Evolutionary conservation across 345 rosid species (phyloP).

Genomic region (Camelina hispida): DNA sequence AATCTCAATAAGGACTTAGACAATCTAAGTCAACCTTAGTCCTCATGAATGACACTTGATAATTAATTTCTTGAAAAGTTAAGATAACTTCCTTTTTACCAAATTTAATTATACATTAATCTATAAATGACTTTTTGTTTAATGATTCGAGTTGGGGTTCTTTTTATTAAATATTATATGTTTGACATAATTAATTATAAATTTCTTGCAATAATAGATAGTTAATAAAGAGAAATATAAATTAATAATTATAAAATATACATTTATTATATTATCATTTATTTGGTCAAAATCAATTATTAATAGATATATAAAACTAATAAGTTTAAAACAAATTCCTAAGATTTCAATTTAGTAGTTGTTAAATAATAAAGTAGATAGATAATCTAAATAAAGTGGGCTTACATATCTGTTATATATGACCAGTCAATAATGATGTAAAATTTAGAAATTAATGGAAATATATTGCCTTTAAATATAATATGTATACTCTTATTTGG

Average conservation of each 20-base stretch:
- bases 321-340: not conserved
- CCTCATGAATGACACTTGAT: constrained; percentile 5
- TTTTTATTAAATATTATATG: not conserved
- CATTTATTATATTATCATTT: too few relatives aligned
- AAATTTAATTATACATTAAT: too few relatives aligned
- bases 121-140: too few relatives aligned
- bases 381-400: not conserved
- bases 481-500: not conserved
- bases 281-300: not conserved
- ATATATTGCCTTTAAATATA: not conserved
- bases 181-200: not conserved
- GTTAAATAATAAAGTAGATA: not conserved
- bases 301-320: too few relatives aligned
- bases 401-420: not conserved
- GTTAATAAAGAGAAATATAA: not conserved
- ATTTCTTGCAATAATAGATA: not conserved
- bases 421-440: not conserved
- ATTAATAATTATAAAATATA: too few relatives aligned
- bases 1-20: not conserved
- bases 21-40: not conserved
- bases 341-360: not conserved
- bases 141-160: too few relatives aligned
- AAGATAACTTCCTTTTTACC: not conserved
- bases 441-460: not conserved
- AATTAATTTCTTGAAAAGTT: not conserved